Conservation (phyloP, 768 basidiomycete genomes). For the Russula foetens region DNA sequence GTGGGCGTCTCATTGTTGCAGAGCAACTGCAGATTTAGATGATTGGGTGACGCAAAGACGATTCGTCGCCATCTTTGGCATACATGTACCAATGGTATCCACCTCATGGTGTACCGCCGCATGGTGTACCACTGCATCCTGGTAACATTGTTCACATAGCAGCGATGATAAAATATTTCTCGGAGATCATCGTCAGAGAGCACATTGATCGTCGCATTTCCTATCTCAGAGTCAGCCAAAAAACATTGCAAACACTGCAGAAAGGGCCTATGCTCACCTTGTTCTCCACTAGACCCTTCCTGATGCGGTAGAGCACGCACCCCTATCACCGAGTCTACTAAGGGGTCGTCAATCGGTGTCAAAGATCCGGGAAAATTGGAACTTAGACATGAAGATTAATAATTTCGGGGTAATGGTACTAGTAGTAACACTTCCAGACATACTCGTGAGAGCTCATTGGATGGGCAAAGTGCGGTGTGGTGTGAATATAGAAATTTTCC, state of each 20-base stretch:
- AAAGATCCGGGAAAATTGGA: background rate
- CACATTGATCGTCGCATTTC: background rate
- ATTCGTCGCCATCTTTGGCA: background rate
- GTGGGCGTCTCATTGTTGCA: background rate
- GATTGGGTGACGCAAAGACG: background rate
- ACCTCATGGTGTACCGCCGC: no score
- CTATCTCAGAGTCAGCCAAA: background rate
- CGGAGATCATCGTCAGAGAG: background rate
- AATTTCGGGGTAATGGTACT: no score
- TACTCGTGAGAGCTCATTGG: no score
- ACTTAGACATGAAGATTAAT: background rate
- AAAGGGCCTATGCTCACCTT: background rate
- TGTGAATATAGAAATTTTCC: no score
- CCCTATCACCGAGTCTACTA: background rate
- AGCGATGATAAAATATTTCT: background rate
- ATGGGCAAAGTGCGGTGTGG: no score
- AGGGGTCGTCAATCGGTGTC: background rate
- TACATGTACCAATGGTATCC: background rate
- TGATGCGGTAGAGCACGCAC: background rate
- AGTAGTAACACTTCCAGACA: no score
- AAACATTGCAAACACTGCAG: no score
- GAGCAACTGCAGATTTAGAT: background rate
- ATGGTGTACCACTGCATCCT: no score
- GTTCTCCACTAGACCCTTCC: background rate
- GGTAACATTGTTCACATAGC: background rate